phyloP scores from a whole-genome alignment of 257 asterid species.

The Solanum bukasovii region DNA sequence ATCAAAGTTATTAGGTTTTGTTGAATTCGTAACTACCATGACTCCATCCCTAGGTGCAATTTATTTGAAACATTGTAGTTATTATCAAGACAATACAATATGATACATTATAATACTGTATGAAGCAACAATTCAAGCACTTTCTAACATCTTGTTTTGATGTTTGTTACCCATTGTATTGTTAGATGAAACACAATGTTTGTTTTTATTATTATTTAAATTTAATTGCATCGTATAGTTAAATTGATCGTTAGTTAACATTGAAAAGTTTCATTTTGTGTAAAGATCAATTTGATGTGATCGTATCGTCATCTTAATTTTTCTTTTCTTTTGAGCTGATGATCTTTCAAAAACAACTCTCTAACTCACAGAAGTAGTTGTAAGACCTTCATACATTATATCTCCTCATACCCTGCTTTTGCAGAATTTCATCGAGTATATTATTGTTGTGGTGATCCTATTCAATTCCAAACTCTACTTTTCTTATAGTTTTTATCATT shows the following conservation, averaged over 20 bases:
- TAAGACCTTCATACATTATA: background rate
- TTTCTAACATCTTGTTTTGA: background rate
- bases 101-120: too few species aligned
- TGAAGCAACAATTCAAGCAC: background rate
- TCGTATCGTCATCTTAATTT: too few species aligned
- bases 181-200: too few species aligned
- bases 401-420: background rate
- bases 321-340: background rate
- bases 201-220: too few species aligned
- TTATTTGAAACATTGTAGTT: background rate
- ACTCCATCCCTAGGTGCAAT: background rate
- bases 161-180: background rate
- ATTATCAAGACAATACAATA: too few species aligned
- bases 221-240: too few species aligned
- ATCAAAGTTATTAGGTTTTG: background rate
- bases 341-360: background rate
- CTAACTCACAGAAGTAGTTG: fast-evolving
- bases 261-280: too few species aligned
- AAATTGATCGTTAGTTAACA: too few species aligned
- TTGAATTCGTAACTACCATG: background rate
- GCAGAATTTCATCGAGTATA: too few species aligned
- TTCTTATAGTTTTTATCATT: background rate
- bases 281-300: background rate
- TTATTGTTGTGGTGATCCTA: background rate
- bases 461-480: background rate